Evolutionary conservation across 1,284 basidiomycete genomes (phyloP).

Genomic region (Trichosporon coremiiforme): DNA sequence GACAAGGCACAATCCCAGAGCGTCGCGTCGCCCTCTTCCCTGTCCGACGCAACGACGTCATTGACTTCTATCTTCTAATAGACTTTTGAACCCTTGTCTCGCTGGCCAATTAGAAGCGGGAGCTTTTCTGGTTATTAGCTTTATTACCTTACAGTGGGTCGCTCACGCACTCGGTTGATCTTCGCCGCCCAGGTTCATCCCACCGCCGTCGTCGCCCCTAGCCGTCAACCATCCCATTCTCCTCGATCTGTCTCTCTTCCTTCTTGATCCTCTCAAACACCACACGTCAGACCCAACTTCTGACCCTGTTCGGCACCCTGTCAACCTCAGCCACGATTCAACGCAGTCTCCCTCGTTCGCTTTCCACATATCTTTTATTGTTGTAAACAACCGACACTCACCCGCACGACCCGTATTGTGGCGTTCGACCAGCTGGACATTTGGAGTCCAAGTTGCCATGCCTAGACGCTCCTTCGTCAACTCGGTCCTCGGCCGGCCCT

Average conservation of each 20-base stretch:
- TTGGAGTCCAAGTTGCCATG: slow-evolving; percentile 35
- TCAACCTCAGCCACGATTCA: not conserved
- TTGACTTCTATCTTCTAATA: not conserved
- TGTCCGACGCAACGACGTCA: not conserved
- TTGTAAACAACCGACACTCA: not conserved
- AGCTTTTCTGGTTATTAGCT: not conserved
- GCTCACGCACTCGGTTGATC: not conserved
- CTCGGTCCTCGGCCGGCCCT: slow-evolving; percentile 46
- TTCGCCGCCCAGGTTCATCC: slow-evolving; percentile 5
- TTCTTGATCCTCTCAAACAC: not conserved
- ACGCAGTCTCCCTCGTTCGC: not conserved
- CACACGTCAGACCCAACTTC: slow-evolving; percentile 2
- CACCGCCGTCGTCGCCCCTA: not conserved
- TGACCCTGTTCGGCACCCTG: not conserved
- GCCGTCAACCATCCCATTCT: not conserved
- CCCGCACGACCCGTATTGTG: not conserved
- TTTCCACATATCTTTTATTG: not conserved
- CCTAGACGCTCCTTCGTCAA: slow-evolving; percentile 50
- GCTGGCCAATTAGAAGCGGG: not conserved
- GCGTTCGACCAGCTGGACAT: slow-evolving; percentile 8
- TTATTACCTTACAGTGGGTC: not conserved
- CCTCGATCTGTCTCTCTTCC: not conserved
- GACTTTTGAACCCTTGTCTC: not conserved
- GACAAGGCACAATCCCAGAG: slow-evolving; percentile 7
- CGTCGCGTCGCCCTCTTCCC: not conserved